phyloP scores from a whole-genome alignment of 352 stramenopile species.

The Globisporangium spiculum region DNA sequence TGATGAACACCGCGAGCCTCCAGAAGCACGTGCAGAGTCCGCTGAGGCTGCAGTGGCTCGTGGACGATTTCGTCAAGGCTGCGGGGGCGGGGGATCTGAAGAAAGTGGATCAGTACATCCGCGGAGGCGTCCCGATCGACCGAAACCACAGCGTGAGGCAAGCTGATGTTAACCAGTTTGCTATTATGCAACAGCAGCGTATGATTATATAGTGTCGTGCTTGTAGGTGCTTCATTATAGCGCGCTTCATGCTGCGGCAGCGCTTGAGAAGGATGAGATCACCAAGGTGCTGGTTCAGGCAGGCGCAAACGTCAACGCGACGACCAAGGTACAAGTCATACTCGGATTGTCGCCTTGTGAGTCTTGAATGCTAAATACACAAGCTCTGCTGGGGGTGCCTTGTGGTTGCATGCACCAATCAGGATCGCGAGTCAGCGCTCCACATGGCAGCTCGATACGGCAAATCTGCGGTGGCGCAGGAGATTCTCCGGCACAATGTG shows the following conservation, averaged over 20 bases:
- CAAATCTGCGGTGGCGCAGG: constrained; percentile 28
- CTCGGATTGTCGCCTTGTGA: not conserved
- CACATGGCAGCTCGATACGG: constrained; percentile 49
- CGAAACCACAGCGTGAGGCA: constrained; percentile 40
- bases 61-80: constrained; percentile 60
- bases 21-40: constrained; percentile 50
- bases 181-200: not conserved
- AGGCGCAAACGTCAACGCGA: constrained; percentile 36
- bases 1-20: constrained; percentile 19
- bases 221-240: constrained; percentile 45
- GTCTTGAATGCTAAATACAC: not conserved
- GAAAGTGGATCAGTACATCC: constrained; percentile 52
- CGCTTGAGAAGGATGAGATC: constrained; percentile 30
- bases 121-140: constrained; percentile 50
- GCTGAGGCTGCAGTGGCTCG: constrained; percentile 44
- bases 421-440: constrained; percentile 37
- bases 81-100: constrained; percentile 32
- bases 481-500: constrained; percentile 36
- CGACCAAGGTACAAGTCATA: constrained; percentile 24
- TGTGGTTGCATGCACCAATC: not conserved
- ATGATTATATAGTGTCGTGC: no score
- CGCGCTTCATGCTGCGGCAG: constrained; percentile 44
- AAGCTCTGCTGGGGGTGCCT: not conserved
- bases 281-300: constrained; percentile 45
- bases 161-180: not conserved